Base-by-base conservation (phyloP, 129 eudicot species). In the Helianthus annuus region DNA sequence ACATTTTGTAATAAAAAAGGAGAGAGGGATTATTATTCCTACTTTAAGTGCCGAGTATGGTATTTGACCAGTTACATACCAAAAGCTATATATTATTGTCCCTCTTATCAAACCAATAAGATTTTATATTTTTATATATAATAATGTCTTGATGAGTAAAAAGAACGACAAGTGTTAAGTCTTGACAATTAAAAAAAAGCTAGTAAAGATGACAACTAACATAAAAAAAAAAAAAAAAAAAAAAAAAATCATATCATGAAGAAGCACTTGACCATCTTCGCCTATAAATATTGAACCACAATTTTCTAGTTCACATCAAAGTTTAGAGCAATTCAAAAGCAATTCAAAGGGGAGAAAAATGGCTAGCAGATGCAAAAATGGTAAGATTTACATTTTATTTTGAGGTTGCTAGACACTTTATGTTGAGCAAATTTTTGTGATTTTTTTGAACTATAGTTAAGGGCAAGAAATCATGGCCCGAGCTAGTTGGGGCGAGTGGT, bases 401-500 rank as follows among this genome's bases (percentile, higher is more conserved):
- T 13, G 17, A 11, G 8, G 34, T 14, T 8, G 40, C 22, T 12
- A 32, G 42, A 32, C 61, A 55, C 36, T 9, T 56, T 19, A 56
- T 22, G 34, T 4, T 19, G 62, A 56, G 11, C 2, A 0, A 55
- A n/a, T 0, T 17, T 63, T 36, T 49, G 16, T 61, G 61, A 36
- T 24, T 1, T 45, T 11, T 34, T 32, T 59, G 9, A 29, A 17
- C 4, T 56, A 46, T 11, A 79, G 82, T 72, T 65, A 45, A 78
- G 39, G 82, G 78, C 6, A 79, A 71, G 78, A 72, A 79, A 46
- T 65, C 78, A 36, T 79, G 82, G 82, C 82, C 78, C 0, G 82
- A 79, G 74, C 48, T 79, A 7, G 78, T 79, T 0, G 82, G 82
- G 36, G 60, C 55, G 1, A 4, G 32, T 4, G 73, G 78, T 34